Evolutionary conservation across 805 yeast genomes (phyloP).

Genomic region (Wickerhamiella bombiphila): DNA sequence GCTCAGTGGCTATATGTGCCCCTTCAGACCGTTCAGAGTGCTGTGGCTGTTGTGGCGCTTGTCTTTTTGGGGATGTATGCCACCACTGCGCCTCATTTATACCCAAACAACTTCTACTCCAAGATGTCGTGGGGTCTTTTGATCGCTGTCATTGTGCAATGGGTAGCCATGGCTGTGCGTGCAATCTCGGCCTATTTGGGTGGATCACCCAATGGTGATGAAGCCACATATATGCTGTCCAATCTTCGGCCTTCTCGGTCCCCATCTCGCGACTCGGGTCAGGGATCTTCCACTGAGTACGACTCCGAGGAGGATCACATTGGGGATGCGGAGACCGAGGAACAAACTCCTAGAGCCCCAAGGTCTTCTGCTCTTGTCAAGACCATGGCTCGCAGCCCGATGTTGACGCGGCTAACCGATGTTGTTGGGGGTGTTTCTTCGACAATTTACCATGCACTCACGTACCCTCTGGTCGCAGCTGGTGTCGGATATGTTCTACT

Average conservation of each 20-base stretch:
- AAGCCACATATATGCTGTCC: background rate
- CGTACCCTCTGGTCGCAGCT: conserved; percentile 51
- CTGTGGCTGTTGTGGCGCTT: conserved; percentile 33
- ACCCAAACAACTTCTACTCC: conserved; percentile 63
- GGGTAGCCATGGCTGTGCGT: conserved; percentile 23
- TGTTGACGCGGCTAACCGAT: conserved; percentile 17
- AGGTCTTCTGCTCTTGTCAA: conserved; percentile 8
- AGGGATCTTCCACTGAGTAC: conserved; percentile 4
- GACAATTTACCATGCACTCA: conserved; percentile 35
- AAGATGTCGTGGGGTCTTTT: conserved; percentile 50
- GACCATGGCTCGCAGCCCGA: conserved; percentile 10
- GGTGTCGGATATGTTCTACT: conserved; percentile 41
- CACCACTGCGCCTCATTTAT: conserved; percentile 46
- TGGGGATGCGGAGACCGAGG: background rate
- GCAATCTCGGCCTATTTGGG: conserved; percentile 9
- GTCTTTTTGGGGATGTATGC: conserved; percentile 43
- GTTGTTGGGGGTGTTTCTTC: conserved; percentile 22
- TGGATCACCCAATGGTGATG: background rate
- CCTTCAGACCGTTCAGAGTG: conserved; percentile 36
- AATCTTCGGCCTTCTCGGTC: background rate
- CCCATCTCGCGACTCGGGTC: background rate
- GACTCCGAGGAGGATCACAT: conserved; percentile 4
- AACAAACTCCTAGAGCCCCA: background rate
- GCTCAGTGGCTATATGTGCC: conserved; percentile 40
- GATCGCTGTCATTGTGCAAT: conserved; percentile 39